phyloP scores from a whole-genome alignment of 83 land plant genomes.

The Larix sibirica region DNA sequence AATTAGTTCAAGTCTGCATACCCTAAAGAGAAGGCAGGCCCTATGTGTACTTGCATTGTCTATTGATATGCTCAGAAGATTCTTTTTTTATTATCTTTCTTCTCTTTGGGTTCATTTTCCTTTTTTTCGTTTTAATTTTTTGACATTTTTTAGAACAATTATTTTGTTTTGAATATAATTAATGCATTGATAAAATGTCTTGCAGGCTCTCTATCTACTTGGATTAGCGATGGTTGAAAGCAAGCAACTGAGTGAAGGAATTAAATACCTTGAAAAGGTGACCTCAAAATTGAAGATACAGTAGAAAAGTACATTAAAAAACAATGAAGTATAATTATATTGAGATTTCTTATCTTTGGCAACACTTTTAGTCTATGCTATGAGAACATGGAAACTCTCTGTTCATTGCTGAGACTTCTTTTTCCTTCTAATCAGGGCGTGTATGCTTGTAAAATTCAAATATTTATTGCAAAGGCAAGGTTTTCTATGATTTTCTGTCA shows the following conservation, averaged over 20 bases:
- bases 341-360: not conserved
- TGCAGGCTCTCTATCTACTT: slow-evolving; percentile 46
- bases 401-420: not conserved
- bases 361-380: not conserved
- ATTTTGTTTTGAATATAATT: not conserved
- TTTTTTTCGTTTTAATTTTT: not conserved
- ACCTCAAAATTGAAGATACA: not conserved
- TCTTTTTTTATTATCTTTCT: not conserved
- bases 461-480: too few relatives aligned
- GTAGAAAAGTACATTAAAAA: not conserved
- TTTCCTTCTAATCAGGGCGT: not conserved
- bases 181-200: not conserved
- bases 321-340: not conserved
- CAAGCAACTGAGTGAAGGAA: slow-evolving; percentile 31
- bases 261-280: slow-evolving; percentile 45
- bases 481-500: too few relatives aligned
- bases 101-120: not conserved
- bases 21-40: not conserved
- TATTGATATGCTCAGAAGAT: not conserved
- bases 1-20: not conserved
- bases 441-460: not conserved
- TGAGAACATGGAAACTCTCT: not conserved
- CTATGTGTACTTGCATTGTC: not conserved
- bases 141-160: not conserved
- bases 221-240: slow-evolving; percentile 39